phyloP scores from a whole-genome alignment of 768 basidiomycete species.

The Infundibulicybe gibba region DNA sequence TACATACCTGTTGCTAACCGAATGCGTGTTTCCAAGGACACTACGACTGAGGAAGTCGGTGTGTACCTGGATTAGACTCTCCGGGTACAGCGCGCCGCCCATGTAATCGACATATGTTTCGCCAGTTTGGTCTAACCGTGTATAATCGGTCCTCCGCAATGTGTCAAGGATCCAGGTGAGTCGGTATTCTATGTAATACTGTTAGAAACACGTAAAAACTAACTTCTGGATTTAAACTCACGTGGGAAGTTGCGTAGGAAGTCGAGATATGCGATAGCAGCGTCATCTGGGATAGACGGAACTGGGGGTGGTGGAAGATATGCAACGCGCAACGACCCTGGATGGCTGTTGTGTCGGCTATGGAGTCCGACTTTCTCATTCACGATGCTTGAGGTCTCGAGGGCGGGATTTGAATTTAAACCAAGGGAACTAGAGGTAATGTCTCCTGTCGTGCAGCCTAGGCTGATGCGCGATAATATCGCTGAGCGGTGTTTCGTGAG shows the following conservation, averaged over 20 bases:
- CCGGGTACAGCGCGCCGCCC: slow-evolving; percentile 80
- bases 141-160: slow-evolving; percentile 60
- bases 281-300: slow-evolving; percentile 27
- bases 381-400: not conserved
- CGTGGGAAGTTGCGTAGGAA: slow-evolving; percentile 46
- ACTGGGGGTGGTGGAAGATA: slow-evolving; percentile 19
- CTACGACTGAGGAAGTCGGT: slow-evolving; percentile 61
- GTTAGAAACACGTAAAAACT: not conserved
- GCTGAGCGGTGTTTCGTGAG: slow-evolving; percentile 30
- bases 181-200: slow-evolving; percentile 44
- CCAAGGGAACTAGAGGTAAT: not conserved
- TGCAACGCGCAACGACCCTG: slow-evolving; percentile 14
- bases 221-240: slow-evolving; percentile 8
- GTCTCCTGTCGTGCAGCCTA: slow-evolving; percentile 25
- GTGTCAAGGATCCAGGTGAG: slow-evolving; percentile 70
- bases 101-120: slow-evolving; percentile 87
- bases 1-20: slow-evolving; percentile 71
- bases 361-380: not conserved
- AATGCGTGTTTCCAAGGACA: slow-evolving; percentile 83
- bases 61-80: slow-evolving; percentile 70
- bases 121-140: slow-evolving; percentile 51
- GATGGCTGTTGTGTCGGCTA: not conserved
- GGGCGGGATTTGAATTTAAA: no score
- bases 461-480: slow-evolving; percentile 32
- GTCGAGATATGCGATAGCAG: slow-evolving; percentile 37